Base-by-base conservation (phyloP, 1,139 yeast genomes). In the Hanseniaspora sp. region DNA sequence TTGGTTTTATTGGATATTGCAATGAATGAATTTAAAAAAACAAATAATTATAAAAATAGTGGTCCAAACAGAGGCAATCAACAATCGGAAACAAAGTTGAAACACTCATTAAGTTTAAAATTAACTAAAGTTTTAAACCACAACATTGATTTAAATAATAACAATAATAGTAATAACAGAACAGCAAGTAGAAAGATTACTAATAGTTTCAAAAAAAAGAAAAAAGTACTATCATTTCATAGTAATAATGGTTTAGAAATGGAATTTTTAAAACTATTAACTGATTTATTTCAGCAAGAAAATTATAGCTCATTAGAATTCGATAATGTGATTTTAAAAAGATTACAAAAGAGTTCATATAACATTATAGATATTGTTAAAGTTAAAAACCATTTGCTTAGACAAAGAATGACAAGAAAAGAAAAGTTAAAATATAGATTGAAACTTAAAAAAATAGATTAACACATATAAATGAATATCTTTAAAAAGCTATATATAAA, bases 91-190 rank as follows among this genome's bases (percentile, higher is more conserved):
- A 35, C 17, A 5, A 49, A 44, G 11, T 28, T 49, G 17, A 51
- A 39, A 18, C 54, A 51, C 29, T 51, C 54, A 7, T 39, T 51
- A 28, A 51, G 54, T 41, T 39, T 51, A 7, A 51, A 51, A 28
- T 11, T 51, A 11, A 51, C 38, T 13, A 51, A 44, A 33, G 54
- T 51, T 17, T 43, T 49, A 8, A 49, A 37, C 17, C 44, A 34
- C 23, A 39, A 49, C n/a, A 15, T 13, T 31, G 42, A 33, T 29
- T 33, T 9, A n/a, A n/a, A n/a, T n/a, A n/a, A n/a, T n/a, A n/a
- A n/a, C n/a, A n/a, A n/a, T n/a, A n/a, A n/a, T n/a, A n/a, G n/a
- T 7, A 48, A 17, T 15, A 48, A 35, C 38, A 40, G n/a, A 34
- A 34, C 28, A 18, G 31, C 44, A 13, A 13, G n/a, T 15, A 48